Evolutionary conservation across 1,284 basidiomycete genomes (phyloP), one percentile per base, ranked within the genome.

Genomic region (Papiliotrema laurentii): DNA sequence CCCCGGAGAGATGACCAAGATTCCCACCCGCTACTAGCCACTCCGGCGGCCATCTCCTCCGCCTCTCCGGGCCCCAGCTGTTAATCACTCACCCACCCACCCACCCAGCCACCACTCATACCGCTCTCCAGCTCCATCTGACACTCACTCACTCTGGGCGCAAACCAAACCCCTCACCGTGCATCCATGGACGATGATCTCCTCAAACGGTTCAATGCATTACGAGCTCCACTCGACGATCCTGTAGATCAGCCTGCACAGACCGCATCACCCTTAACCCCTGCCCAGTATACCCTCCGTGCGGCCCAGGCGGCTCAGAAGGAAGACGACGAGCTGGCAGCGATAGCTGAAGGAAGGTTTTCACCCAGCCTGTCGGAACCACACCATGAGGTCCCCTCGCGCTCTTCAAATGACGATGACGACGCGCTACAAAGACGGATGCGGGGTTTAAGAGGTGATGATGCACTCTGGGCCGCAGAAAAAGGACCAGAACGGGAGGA

Each of bases 161-260:
- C n/a, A n/a, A n/a, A n/a, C n/a, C n/a, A n/a, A n/a, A n/a, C n/a
- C n/a, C n/a, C n/a, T n/a, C n/a, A n/a, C n/a, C n/a, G n/a, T n/a
- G n/a, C n/a, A n/a, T n/a, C n/a, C n/a, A 18, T 34, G 16, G 40
- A 42, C 7, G 47, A 48, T 48, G 39, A 41, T 4, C 31, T 48
- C 33, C 31, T 48, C 5, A 48, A 43, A 25, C 38, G 47, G 19
- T 48, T 48, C 47, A 31, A 43, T 26, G 47, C 47, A 26, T 26
- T 48, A 33, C 24, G 33, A 33, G 47, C 40, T 18, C 47, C 47
- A 7, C 34, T 31, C 9, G 4, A 16, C 11, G 21, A 24, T 16
- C 47, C 40, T 13, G 13, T 45, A 25, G 25, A 21, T 13, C 21
- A 13, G 18, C 25, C 9, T 22, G 6, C 45, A 28, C 3, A 9